Base-by-base conservation (phyloP, 2,329 filamentous ascomycete genomes). In the Neocucurbitaria cava region DNA sequence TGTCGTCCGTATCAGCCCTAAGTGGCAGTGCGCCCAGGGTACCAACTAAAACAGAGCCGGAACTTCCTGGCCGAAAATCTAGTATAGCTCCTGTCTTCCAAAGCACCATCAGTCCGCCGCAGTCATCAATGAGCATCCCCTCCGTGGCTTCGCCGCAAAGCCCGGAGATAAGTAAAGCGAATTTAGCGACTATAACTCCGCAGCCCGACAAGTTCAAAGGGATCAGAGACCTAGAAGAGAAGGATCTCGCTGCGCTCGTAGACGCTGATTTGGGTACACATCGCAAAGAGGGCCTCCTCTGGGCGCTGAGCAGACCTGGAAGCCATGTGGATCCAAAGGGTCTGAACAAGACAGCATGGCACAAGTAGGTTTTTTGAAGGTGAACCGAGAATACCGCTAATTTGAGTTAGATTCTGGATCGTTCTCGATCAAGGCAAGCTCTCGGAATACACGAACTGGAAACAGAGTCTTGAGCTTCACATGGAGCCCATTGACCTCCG, bases 391-490 rank as follows among this genome's bases (percentile, higher is more conserved):
- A 9, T 20, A 36, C 28, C 43, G 48, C 65, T 80, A 64, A 80
- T 52, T 15, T 35, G 40, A 18, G 17, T 23, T 66, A 96, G 92
- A 72, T 99, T 98, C 77, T 99, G 95, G 95, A 96, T 99, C 61
- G 95, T 99, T 2, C 83, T 99, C 40, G 96, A 98, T 73, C 93
- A 96, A 76, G 95, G 95, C 21, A 96, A 95, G 73, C 83, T 99
- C 15, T 97, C 94, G 1, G 95, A 99, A 72, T 99, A 99, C 77
- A 96, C 93, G 73, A 98, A 99, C 75, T 99, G 95, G 95, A 99
- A 99, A 77, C 92, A 99, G 74, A 94, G 87, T 74, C 85, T 99
- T 21, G 95, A 99, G 76, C 81, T 98, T 23, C 96, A 99, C 74
- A 98, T 96, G 87, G 95, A 98, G 1, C 95, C 95, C 0, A 98